These are phyloP conservation scores for Hyphodiscus sp. DNA, from an alignment of 2,329 filamentous ascomycete genomes.

Conservation along the genomic window DNA sequence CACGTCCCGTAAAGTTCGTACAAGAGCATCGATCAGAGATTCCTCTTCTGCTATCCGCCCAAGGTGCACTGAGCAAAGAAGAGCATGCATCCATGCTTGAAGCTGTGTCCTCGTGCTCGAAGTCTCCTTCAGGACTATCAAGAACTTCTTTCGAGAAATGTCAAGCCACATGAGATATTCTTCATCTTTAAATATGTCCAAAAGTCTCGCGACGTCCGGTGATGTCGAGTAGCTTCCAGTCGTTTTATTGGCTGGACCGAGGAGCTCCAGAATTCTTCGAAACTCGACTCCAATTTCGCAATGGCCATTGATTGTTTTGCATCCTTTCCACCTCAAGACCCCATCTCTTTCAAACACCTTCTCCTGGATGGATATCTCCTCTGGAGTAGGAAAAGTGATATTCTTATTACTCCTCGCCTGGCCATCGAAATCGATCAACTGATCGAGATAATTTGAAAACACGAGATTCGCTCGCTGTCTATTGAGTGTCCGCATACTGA, in stretches of 20 bases:
- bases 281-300: constrained; percentile 48
- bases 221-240: constrained; percentile 18
- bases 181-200: constrained; percentile 43
- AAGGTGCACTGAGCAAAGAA: constrained; percentile 32
- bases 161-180: constrained; percentile 58
- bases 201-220: constrained; percentile 31
- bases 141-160: constrained; percentile 36
- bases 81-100: constrained; percentile 56
- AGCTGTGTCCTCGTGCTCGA: constrained; percentile 45
- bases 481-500: constrained; percentile 80
- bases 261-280: constrained; percentile 16
- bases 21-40: neutral
- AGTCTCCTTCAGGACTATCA: constrained; percentile 58
- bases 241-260: neutral
- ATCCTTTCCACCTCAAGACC: constrained; percentile 45
- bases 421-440: neutral
- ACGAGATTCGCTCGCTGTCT: constrained; percentile 79
- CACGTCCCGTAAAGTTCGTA: constrained; percentile 1
- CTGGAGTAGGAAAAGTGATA: constrained; percentile 49
- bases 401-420: neutral
- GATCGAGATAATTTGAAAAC: constrained; percentile 49
- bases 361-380: constrained; percentile 48
- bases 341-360: constrained; percentile 26
- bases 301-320: constrained; percentile 39
- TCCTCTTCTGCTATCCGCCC: neutral